Evolutionary conservation across 208 protist species (phyloP), one percentile per base, ranked within the genome.

Genomic region (Leishmania amazonensis): DNA sequence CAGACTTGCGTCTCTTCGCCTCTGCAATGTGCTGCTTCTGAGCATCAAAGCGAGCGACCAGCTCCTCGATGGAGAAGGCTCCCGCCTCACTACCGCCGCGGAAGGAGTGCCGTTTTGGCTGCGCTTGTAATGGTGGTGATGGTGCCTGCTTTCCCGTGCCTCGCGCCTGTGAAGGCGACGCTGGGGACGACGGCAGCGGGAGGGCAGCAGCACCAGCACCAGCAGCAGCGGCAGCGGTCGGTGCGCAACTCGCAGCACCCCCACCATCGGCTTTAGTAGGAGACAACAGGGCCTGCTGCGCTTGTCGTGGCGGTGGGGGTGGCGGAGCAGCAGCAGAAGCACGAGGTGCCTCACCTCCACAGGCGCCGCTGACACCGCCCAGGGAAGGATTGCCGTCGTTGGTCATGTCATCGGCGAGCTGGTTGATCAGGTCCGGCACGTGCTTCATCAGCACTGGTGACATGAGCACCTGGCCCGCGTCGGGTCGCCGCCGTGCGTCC

Each of bases 401-500:
- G 11, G 71, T 77, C 6, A 72, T 68, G 42, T 85, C 62, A 3
- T 54, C 74, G 31, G 81, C 84, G 24, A 97, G 88, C 76, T 92
- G 88, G 28, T 88, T 80, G 31, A 94, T 92, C 35, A 97, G 84
- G 49, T 89, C 88, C 9, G 95, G 93, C 54, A 96, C 87, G 47
- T 89, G 87, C 58, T 80, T 81, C 84, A 94, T 90, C 42, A 97
- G 71, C 31, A 96, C 89, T 0, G 94, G 89, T 1, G 89, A 78
- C 54, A 80, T 81, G 15, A 98, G 88, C 21, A 98, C 89, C 75
- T 94, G 90, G 21, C 87, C 88, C 15, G 94, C 94, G 47, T 92
- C 90, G 2, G 96, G 96, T n/a, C 96, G 88, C n/a, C 94, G 85
- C 54, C 81, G 77, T 24, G 94, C 91, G 64, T 97, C 92, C 81